Evolutionary conservation across 1,139 yeast species (phyloP), one percentile per base, ranked within the genome.

Genomic region (Scheffersomyces stambukii): DNA sequence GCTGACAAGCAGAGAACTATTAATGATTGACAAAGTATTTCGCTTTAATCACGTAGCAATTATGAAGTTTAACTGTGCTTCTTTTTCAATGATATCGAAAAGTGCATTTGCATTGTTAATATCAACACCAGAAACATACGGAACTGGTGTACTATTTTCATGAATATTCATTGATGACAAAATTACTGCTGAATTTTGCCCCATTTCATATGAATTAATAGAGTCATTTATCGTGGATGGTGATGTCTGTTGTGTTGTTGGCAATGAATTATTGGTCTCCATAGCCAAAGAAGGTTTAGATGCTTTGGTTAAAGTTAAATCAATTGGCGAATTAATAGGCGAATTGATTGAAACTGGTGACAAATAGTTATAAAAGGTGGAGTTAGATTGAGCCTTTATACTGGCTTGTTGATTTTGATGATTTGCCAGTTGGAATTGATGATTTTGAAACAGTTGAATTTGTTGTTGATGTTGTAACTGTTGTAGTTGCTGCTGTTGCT

Each of bases 101-200:
- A n/a, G 3, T 16, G 19, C 19, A 8, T 16, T 16, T 16, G 19
- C 4, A n/a, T 4, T 16, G 19, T n/a, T 16, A 8, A 16, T 3
- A 16, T 16, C 9, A 16, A n/a, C n/a, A n/a, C n/a, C n/a, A n/a
- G n/a, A n/a, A n/a, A n/a, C n/a, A n/a, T n/a, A n/a, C n/a, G n/a
- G n/a, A n/a, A n/a, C n/a, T n/a, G n/a, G n/a, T n/a, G n/a, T n/a
- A n/a, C n/a, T n/a, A n/a, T n/a, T n/a, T n/a, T n/a, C n/a, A n/a
- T 24, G 22, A 6, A 24, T 29, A 15, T 24, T 28, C 28, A 29
- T 28, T 16, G 21, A 19, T 10, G 45, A 53, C 67, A 65, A 67
- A 66, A 64, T 64, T 56, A 52, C 72, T 65, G 63, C 73, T 57
- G 72, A 64, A 66, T 63, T 64, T 64, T 65, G 71, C 71, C 61